Conservation (phyloP, 345 rosid species). For the Theobroma cacao region DNA sequence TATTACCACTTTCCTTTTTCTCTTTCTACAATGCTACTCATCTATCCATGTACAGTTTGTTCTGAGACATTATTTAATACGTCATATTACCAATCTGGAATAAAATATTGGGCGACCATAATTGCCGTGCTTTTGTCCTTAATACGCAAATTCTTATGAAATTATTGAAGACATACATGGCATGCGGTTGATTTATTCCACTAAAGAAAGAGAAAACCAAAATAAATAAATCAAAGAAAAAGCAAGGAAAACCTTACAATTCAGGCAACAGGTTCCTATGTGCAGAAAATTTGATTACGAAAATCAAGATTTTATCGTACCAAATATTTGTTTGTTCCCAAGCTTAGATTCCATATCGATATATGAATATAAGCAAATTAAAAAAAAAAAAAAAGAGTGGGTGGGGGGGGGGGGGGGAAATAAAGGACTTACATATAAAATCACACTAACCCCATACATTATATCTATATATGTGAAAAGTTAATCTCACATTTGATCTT, state of each 20-base stretch:
- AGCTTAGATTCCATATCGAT: not conserved
- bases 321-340: not conserved
- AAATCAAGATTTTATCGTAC: not conserved
- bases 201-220: not conserved
- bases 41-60: not conserved
- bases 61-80: too few species aligned
- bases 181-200: not conserved
- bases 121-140: too few species aligned
- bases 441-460: not conserved
- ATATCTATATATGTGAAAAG: not conserved
- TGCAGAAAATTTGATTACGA: not conserved
- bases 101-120: too few species aligned
- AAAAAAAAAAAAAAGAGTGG: not conserved
- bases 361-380: not conserved
- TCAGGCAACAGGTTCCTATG: not conserved
- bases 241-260: not conserved
- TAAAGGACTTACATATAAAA: not conserved
- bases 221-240: too few species aligned
- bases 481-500: not conserved
- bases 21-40: too few species aligned
- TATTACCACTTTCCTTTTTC: not conserved
- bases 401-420: too few species aligned
- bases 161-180: not conserved
- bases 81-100: too few species aligned
- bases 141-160: not conserved